phyloP scores from a whole-genome alignment of 352 stramenopile genomes.

The Pythium vanterpoolii region DNA sequence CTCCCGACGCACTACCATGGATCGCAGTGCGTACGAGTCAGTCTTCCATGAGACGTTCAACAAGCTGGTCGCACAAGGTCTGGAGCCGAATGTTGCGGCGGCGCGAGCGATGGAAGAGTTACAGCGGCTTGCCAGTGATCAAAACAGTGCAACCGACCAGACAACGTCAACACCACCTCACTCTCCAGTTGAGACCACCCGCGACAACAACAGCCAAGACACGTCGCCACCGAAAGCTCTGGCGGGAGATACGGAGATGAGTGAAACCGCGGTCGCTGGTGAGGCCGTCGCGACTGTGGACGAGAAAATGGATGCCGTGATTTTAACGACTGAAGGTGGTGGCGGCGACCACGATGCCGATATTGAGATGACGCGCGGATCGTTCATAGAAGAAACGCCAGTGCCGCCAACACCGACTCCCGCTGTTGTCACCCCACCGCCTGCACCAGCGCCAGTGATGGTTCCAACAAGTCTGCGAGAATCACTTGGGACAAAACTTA shows the following conservation, averaged over 20 bases:
- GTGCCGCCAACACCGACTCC: neutral
- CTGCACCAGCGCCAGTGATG: constrained; percentile 1
- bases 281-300: neutral
- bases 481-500: constrained; percentile 40
- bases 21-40: constrained; percentile 20
- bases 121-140: constrained; percentile 28
- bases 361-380: constrained; percentile 44
- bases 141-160: neutral
- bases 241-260: constrained; percentile 12
- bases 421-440: neutral
- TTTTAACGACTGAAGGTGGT: neutral
- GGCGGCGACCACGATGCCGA: constrained; percentile 23
- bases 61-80: constrained; percentile 42
- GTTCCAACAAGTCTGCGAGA: neutral
- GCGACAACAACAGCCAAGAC: neutral
- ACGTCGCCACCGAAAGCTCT: neutral
- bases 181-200: neutral
- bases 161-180: neutral
- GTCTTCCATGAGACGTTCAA: constrained; percentile 55
- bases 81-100: constrained; percentile 60
- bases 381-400: constrained; percentile 20
- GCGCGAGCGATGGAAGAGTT: constrained; percentile 49
- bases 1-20: constrained; percentile 5
- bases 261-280: constrained; percentile 8
- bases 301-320: constrained; percentile 9